Conservation (phyloP, 192 early-diverging fungal species). For the Chytriomyces sp. region DNA sequence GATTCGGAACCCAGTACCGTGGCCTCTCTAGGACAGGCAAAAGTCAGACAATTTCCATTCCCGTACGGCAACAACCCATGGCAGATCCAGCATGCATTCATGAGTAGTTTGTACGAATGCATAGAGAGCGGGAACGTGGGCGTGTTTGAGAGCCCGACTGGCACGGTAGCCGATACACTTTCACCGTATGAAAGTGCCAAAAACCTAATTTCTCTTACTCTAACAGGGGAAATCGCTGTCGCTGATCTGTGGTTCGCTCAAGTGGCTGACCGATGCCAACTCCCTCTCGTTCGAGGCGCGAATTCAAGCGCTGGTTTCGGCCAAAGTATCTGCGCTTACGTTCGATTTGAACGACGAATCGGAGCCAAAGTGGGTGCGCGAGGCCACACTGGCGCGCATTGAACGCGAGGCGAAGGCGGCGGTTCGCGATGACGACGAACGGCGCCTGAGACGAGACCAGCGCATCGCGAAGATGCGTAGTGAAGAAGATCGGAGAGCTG, state of each 20-base stretch:
- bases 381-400: neutral
- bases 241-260: constrained; percentile 81
- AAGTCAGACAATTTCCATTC: constrained; percentile 78
- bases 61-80: constrained; percentile 55
- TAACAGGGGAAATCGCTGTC: constrained; percentile 83
- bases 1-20: too few relatives aligned
- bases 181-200: neutral
- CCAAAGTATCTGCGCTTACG: neutral
- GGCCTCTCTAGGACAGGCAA: too few relatives aligned
- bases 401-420: neutral
- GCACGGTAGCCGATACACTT: constrained; percentile 60
- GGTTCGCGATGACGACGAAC: neutral
- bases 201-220: neutral
- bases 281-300: constrained; percentile 2
- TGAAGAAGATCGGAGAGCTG: neutral
- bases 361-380: constrained; percentile 47
- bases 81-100: constrained; percentile 75
- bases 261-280: constrained; percentile 72
- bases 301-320: neutral
- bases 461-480: constrained; percentile 16
- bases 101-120: constrained; percentile 70
- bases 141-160: constrained; percentile 91
- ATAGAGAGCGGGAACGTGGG: constrained; percentile 70
- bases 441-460: neutral
- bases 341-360: neutral